Evolutionary conservation across 2,329 filamentous ascomycete genomes (phyloP).

Genomic region (Penicillium verrucosum): DNA sequence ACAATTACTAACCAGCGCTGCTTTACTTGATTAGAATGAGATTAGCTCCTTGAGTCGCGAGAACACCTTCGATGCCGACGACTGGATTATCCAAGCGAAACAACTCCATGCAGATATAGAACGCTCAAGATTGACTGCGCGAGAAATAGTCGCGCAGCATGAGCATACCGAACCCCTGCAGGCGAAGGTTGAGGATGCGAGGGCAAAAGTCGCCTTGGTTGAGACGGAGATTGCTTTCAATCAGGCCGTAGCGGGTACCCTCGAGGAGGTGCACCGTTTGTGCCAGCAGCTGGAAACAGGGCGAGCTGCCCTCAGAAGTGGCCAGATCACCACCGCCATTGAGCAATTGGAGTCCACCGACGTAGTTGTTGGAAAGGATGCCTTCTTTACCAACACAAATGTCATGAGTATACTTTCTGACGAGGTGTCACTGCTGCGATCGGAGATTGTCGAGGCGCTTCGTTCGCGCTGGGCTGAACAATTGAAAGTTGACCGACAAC

Average conservation of each 20-base stretch:
- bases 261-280: conserved; percentile 53
- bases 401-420: conserved; percentile 58
- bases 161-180: conserved; percentile 65
- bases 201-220: conserved; percentile 54
- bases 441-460: conserved; percentile 63
- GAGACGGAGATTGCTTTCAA: conserved; percentile 61
- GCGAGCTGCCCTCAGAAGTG: conserved; percentile 45
- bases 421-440: conserved; percentile 64
- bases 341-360: conserved; percentile 48
- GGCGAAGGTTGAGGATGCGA: conserved; percentile 60
- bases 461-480: conserved; percentile 68
- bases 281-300: conserved; percentile 48
- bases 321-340: conserved; percentile 48
- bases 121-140: conserved; percentile 72
- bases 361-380: conserved; percentile 25
- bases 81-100: conserved; percentile 82
- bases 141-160: conserved; percentile 74
- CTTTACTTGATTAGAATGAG: conserved; percentile 53
- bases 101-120: conserved; percentile 82
- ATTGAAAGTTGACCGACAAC: conserved; percentile 59
- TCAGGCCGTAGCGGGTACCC: conserved; percentile 48
- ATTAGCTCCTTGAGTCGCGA: conserved; percentile 74
- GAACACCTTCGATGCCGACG: conserved; percentile 73
- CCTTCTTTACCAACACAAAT: conserved; percentile 35
- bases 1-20: conserved; percentile 9